These are phyloP conservation scores for Debaryomyces singareniensis DNA, from an alignment of 1,139 yeast species.

Conservation along the genomic window DNA sequence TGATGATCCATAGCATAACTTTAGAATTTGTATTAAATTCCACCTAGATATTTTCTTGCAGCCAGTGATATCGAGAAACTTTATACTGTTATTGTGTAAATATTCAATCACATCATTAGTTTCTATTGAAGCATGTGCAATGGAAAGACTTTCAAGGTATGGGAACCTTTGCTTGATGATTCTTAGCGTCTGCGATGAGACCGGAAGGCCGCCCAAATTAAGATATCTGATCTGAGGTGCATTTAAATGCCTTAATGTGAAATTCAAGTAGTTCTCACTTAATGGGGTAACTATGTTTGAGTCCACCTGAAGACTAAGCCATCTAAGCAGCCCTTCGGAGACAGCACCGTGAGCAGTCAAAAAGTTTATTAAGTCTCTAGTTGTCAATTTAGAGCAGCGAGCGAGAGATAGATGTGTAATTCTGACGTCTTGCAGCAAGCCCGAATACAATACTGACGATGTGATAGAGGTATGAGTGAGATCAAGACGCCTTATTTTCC, in stretches of 20 bases:
- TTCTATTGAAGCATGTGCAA: slow-evolving; percentile 52
- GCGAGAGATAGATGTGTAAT: slow-evolving; percentile 77
- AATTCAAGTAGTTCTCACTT: slow-evolving; percentile 52
- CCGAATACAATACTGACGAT: slow-evolving; percentile 42
- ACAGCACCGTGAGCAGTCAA: slow-evolving; percentile 71
- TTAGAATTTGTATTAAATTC: slow-evolving; percentile 21
- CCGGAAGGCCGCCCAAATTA: slow-evolving; percentile 73
- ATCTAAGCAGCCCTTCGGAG: slow-evolving; percentile 46
- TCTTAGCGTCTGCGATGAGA: slow-evolving; percentile 45
- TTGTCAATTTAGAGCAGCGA: slow-evolving; percentile 70
- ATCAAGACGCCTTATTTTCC: slow-evolving; percentile 63
- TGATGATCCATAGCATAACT: slow-evolving; percentile 20
- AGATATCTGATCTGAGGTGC: slow-evolving; percentile 50
- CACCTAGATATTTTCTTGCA: slow-evolving; percentile 25
- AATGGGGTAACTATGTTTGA: slow-evolving; percentile 60
- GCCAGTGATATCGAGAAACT: slow-evolving; percentile 35
- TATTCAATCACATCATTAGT: slow-evolving; percentile 44
- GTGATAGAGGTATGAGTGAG: slow-evolving; percentile 76
- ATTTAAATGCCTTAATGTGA: slow-evolving; percentile 46
- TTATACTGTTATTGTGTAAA: slow-evolving; percentile 24
- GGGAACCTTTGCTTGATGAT: slow-evolving; percentile 52
- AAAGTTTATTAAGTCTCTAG: slow-evolving; percentile 67
- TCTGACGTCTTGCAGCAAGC: slow-evolving; percentile 46
- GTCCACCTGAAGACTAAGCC: slow-evolving; percentile 77
- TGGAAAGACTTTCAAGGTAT: slow-evolving; percentile 52